Conservation (phyloP, 441 rosid genomes). For the Pelargonium myrrhifolium region DNA sequence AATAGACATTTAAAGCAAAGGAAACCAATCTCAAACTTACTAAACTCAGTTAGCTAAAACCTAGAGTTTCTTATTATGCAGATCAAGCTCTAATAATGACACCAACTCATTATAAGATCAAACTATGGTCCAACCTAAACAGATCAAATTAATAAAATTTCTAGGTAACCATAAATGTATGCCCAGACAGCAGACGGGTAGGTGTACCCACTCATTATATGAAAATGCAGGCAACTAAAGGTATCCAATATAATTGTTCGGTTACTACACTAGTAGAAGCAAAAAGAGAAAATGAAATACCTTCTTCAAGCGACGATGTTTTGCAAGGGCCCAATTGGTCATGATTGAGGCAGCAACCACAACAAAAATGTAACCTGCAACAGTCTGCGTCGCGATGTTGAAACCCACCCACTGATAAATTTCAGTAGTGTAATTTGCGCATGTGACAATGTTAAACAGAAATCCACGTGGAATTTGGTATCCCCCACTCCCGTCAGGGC, state of each 20-base stretch:
- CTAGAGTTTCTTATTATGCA: background rate
- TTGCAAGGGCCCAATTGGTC: slow-evolving; percentile 95
- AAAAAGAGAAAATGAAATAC: slow-evolving; percentile 25
- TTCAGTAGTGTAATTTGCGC: slow-evolving; percentile 92
- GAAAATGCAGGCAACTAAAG: background rate
- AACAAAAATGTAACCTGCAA: slow-evolving; percentile 77
- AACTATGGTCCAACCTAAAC: too few species aligned
- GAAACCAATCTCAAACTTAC: background rate
- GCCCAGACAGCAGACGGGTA: background rate
- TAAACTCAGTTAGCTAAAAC: background rate
- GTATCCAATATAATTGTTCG: background rate
- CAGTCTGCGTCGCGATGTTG: slow-evolving; percentile 85
- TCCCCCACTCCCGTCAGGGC: slow-evolving; percentile 54
- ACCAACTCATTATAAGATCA: background rate
- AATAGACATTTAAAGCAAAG: background rate
- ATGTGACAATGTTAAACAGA: slow-evolving; percentile 83
- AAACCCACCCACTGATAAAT: slow-evolving; percentile 95
- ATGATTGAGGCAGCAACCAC: slow-evolving; percentile 69
- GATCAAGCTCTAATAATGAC: background rate
- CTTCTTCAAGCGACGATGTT: slow-evolving; percentile 82
- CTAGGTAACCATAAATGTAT: too few species aligned
- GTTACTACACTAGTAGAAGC: background rate
- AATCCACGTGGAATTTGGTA: slow-evolving; percentile 88
- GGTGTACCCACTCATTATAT: background rate
- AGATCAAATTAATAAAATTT: too few species aligned